Percentiles rank a stretch among this genome's conserved stretches.
Conservation (phyloP, 2,329 filamentous ascomycete species). For the Alternaria arborescens region DNA sequence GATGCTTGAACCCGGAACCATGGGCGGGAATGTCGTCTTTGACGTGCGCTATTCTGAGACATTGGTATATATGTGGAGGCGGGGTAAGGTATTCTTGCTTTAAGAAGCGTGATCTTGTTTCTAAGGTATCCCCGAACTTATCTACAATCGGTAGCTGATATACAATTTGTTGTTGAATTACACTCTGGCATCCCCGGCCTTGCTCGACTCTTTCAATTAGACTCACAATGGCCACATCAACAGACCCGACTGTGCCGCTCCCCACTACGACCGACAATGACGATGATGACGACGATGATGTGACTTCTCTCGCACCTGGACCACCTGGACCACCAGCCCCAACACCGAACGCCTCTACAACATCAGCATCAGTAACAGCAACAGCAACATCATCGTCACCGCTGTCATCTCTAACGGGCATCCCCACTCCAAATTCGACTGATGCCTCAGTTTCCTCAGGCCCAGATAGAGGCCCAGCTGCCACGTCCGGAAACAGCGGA, state of each 20-base stretch:
- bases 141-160: background rate
- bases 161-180: background rate
- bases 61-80: background rate
- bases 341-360: background rate
- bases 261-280: conserved; percentile 19
- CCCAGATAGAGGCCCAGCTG: background rate
- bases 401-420: background rate
- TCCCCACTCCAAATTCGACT: conserved; percentile 9
- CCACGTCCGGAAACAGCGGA: background rate
- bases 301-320: conserved; percentile 3
- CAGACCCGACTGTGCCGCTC: conserved; percentile 21
- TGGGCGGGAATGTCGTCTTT: background rate
- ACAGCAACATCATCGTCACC: background rate
- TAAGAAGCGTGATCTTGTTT: background rate
- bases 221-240: conserved; percentile 17
- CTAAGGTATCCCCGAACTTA: background rate
- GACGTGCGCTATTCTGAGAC: background rate
- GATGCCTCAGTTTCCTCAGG: conserved; percentile 2
- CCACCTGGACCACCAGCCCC: background rate
- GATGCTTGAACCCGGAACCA: conserved; percentile 9
- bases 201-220: background rate
- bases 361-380: background rate
- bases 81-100: background rate
- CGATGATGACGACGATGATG: conserved; percentile 24
- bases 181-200: background rate